Conservation (phyloP, 495 filamentous ascomycete species). For the Neurospora intermedia region DNA sequence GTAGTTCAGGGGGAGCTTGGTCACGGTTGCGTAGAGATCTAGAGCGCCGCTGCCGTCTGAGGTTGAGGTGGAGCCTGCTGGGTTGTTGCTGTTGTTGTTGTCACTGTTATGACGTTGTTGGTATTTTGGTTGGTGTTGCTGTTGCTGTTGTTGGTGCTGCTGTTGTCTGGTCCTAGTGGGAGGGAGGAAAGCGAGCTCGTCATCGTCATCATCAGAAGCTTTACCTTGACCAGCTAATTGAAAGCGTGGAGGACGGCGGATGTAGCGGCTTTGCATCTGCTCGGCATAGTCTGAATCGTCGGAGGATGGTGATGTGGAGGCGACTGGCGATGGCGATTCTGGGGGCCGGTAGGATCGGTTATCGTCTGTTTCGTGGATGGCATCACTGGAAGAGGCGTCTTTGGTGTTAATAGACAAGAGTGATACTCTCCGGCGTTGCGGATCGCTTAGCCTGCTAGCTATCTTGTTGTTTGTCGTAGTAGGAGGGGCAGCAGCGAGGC, state of each 20-base stretch:
- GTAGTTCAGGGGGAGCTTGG: slow-evolving; percentile 36
- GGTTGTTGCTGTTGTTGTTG: neutral
- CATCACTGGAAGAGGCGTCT: slow-evolving; percentile 6
- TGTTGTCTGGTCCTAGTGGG: slow-evolving; percentile 23
- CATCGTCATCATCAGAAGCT: slow-evolving; percentile 37
- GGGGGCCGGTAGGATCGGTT: slow-evolving; percentile 15
- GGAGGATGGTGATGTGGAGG: slow-evolving; percentile 25
- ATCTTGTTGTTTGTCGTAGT: slow-evolving; percentile 3
- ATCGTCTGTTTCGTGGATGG: neutral
- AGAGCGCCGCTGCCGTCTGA: slow-evolving; percentile 21
- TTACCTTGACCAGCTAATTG: slow-evolving; percentile 14
- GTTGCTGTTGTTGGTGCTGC: neutral
- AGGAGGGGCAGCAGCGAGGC: slow-evolving; percentile 8
- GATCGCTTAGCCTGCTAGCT: slow-evolving; percentile 6
- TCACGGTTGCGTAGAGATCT: slow-evolving; percentile 48
- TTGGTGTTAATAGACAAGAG: slow-evolving; percentile 20
- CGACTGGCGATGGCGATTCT: slow-evolving; percentile 17
- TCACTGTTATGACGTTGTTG: neutral
- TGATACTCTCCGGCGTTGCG: slow-evolving; percentile 21
- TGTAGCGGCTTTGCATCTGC: slow-evolving; percentile 38
- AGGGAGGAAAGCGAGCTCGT: slow-evolving; percentile 65
- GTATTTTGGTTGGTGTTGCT: neutral
- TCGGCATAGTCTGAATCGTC: slow-evolving; percentile 22
- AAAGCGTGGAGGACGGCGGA: slow-evolving; percentile 48
- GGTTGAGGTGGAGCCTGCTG: neutral